A percentile compares a stretch with the other conserved stretches of the same genome.
These are phyloP conservation scores for Ophiocordyceps unilateralis DNA, from an alignment of 2,329 filamentous ascomycete species.

Conservation along the genomic window DNA sequence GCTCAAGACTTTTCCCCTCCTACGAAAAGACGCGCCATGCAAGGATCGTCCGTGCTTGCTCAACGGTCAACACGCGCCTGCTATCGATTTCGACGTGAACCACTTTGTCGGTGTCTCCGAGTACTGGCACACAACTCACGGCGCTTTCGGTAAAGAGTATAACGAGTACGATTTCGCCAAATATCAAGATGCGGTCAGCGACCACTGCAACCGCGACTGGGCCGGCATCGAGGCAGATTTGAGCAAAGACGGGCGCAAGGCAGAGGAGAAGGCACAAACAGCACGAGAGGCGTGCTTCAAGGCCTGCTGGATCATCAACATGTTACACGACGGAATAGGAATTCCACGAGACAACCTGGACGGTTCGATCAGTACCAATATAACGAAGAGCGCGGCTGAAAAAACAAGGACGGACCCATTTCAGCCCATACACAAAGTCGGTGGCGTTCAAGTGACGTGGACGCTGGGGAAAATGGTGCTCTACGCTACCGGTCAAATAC, in stretches of 20 bases:
- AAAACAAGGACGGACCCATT: conserved; percentile 67
- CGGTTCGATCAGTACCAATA: conserved; percentile 44
- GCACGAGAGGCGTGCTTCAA: conserved; percentile 92
- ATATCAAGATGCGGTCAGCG: conserved; percentile 69
- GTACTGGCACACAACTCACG: conserved; percentile 97
- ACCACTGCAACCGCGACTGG: conserved; percentile 81
- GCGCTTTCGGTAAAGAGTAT: conserved; percentile 66
- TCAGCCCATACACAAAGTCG: conserved; percentile 82
- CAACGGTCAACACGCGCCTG: conserved; percentile 80
- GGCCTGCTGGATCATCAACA: conserved; percentile 92
- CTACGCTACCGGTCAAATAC: conserved; percentile 80
- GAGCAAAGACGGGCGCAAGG: conserved; percentile 48
- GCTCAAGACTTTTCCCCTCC: conserved; percentile 61
- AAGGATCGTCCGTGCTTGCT: conserved; percentile 71
- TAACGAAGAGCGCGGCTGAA: conserved; percentile 52
- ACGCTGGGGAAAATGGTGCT: conserved; percentile 92
- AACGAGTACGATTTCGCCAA: conserved; percentile 80
- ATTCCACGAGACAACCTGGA: conserved; percentile 75
- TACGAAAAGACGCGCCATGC: conserved; percentile 81
- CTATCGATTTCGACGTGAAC: conserved; percentile 93
- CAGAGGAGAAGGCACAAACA: conserved; percentile 59
- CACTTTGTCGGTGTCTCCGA: conserved; percentile 97
- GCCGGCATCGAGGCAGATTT: conserved; percentile 52
- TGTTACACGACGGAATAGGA: conserved; percentile 89
- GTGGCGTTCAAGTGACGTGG: conserved; percentile 88